Evolutionary conservation across 2,329 filamentous ascomycete species (phyloP), one percentile per base, ranked within the genome.

Genomic region (Diaporthe capsici): DNA sequence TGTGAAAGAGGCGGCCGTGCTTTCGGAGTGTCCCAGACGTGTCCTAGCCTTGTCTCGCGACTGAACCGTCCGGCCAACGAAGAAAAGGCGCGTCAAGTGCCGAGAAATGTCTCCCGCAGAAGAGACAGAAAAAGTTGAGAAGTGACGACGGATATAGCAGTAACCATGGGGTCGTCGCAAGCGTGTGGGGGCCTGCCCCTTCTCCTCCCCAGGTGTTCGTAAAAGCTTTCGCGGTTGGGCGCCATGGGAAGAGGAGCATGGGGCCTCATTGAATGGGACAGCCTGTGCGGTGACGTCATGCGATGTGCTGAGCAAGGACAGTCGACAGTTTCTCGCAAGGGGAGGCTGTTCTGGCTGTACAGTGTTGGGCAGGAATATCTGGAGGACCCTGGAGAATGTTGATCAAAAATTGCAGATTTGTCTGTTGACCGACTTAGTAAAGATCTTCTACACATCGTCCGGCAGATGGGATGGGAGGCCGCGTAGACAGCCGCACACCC

Each of bases 211-310:
- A 70, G 49, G 65, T 42, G 47, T 42, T 70, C 12, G 31, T 15
- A 42, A 55, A 70, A 70, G 51, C 65, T 42, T 42, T 39, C 4
- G n/a, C 49, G 12, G 49, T 42, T 55, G 63, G 31, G 63, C 47
- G 47, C 63, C 58, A 17, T 25, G 12, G 3, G 22, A 37, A 39
- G 47, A 53, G 63, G 44, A 68, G 44, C 61, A 37, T 68, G 44
- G 47, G 63, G 47, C 47, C 22, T 28, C 65, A 1, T 39, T 42
- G 31, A 20, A 53, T 31, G 65, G 49, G 34, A 53, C 49, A 25
- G 13, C 17, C 65, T 70, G 65, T 70, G 37, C 34, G 15, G 65
- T 70, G 65, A 70, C 65, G 65, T 70, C 65, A 70, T 70, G 47
- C 34, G 49, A 68, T n/a, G 47, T 53, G 34, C 34, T 22, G 34